Percentiles rank a stretch among this genome's conserved stretches.
Conservation (phyloP, 2,329 filamentous ascomycete genomes). For the Ambrosiella cleistominuta region DNA sequence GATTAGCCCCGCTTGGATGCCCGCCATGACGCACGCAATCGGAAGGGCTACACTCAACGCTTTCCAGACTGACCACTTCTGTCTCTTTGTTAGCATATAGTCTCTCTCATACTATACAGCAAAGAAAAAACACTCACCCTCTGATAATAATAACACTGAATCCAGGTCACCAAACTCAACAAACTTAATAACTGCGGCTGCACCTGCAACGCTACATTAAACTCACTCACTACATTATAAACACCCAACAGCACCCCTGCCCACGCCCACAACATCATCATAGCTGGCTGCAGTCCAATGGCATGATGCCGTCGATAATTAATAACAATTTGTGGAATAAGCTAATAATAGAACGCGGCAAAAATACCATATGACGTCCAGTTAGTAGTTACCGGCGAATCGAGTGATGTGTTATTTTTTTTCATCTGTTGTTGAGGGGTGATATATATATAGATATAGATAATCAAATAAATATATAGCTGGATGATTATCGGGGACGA, state of each 20-base stretch:
- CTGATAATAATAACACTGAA: constrained; percentile 27
- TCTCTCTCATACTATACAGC: not conserved
- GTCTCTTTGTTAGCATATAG: constrained; percentile 19
- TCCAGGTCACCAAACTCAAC: constrained; percentile 27
- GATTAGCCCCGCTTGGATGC: constrained; percentile 40
- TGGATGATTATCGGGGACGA: too few species aligned
- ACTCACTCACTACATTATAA: constrained; percentile 26
- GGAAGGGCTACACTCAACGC: constrained; percentile 31
- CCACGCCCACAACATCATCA: constrained; percentile 57
- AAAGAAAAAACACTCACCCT: constrained; percentile 18
- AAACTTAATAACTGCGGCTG: constrained; percentile 27
- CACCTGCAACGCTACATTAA: constrained; percentile 25
- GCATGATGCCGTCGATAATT: constrained; percentile 51
- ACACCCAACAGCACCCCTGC: constrained; percentile 49
- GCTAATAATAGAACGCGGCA: constrained; percentile 21
- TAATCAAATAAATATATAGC: too few species aligned
- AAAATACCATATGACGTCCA: too few species aligned
- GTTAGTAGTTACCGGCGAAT: too few species aligned
- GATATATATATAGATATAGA: too few species aligned
- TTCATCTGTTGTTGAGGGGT: too few species aligned
- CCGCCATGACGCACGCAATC: constrained; percentile 39
- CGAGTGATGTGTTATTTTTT: too few species aligned
- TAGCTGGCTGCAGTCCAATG: constrained; percentile 44
- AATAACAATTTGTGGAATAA: constrained; percentile 52
- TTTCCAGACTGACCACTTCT: constrained; percentile 30